Base-by-base conservation (phyloP, 106 monocot genomes). In the Acorus calamus region DNA sequence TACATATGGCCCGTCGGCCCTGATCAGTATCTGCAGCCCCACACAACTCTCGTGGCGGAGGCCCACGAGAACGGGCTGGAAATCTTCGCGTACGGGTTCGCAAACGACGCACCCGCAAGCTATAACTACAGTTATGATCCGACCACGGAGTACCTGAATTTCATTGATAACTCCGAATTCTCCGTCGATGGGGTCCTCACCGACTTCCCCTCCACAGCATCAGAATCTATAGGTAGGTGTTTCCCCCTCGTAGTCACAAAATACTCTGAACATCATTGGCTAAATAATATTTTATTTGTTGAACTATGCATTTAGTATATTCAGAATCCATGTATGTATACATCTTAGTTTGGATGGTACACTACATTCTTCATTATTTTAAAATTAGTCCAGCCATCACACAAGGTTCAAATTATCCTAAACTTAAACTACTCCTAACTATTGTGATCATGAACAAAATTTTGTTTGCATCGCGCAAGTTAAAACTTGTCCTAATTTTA, bases 101-200 rank as follows among this genome's bases (percentile, higher is more conserved):
- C 87, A 47, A 99, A 99, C 65, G 98, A 99, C 68, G 1, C 66
- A 3, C 78, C 73, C 2, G 76, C 69, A 43, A 99, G 98, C 74
- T 99, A 86, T 56, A 99, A 88, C 61, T 85, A 88, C 56, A 99
- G 88, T 50, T 92, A 79, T 68, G 92, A 99, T 74, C 92, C 98
- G 4, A 74, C 79, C 3, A 62, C 72, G 2, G 98, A 99, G 88
- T 92, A 92, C 71, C 69, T 99, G 58, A 76, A 92, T 59, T 99
- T 88, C 64, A 50, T 99, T 44, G 92, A 86, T 6, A 79, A 83
- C 66, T 66, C 70, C 8, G 69, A 76, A 48, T 99, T 99, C 69
- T 73, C 98, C 0, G 88, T 88, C 50, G 98, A 99, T 62, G 98
- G 98, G 28, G 71, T 99, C 42, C 79, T 92, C 42, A 88, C 98